A percentile compares a stretch with the other conserved stretches of the same genome.
Conservation (phyloP, 1,284 basidiomycete genomes). For the Anthracocystis walkeri region DNA sequence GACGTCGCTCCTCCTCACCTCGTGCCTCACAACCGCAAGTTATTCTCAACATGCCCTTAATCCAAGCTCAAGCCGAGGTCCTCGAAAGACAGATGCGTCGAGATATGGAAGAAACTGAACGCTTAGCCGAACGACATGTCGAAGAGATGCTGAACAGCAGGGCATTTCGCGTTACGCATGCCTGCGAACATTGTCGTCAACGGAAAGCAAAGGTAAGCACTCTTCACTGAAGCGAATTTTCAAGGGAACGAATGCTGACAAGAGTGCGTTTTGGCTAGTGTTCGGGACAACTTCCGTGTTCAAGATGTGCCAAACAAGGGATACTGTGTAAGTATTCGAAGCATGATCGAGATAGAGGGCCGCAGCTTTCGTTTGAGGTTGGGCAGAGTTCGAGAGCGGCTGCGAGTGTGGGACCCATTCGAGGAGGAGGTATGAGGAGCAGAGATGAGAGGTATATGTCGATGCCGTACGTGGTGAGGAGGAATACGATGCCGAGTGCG, state of each 20-base stretch:
- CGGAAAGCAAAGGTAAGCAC: constrained; percentile 46
- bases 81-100: constrained; percentile 33
- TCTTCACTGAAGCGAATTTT: background rate
- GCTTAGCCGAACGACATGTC: constrained; percentile 23
- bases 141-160: constrained; percentile 32
- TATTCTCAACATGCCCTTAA: constrained; percentile 19
- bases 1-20: background rate
- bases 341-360: constrained; percentile 10
- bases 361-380: background rate
- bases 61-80: constrained; percentile 35
- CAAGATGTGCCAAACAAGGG: constrained; percentile 38
- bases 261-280: constrained; percentile 14
- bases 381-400: background rate
- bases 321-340: constrained; percentile 34
- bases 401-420: constrained; percentile 15
- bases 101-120: constrained; percentile 17
- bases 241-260: background rate
- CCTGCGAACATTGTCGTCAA: constrained; percentile 44
- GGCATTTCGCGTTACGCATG: constrained; percentile 33
- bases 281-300: constrained; percentile 39
- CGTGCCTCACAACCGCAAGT: constrained; percentile 10
- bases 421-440: background rate
- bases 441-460: constrained; percentile 13
- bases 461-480: constrained; percentile 17
- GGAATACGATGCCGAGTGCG: constrained; percentile 13